phyloP scores from a whole-genome alignment of 176 grass and related monocot genomes.

The Aegilops speltoides region DNA sequence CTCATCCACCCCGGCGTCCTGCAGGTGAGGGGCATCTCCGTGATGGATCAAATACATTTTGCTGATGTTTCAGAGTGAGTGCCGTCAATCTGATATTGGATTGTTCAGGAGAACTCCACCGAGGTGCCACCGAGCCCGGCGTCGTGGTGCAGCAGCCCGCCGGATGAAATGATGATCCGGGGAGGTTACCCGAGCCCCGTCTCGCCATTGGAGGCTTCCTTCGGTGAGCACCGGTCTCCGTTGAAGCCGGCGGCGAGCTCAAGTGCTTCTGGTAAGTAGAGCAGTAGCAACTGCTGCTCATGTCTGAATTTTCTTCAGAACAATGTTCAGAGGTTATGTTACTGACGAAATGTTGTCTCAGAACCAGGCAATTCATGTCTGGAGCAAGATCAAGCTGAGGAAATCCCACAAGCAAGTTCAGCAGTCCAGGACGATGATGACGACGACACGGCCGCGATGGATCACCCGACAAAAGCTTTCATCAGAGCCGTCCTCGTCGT shows the following conservation, averaged over 20 bases:
- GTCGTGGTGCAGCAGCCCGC: conserved; percentile 80
- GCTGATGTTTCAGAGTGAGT: not conserved
- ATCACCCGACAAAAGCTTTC: conserved; percentile 57
- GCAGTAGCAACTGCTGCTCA: not conserved
- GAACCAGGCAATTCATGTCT: conserved; percentile 19
- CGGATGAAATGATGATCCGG: conserved; percentile 74
- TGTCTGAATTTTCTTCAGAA: conserved; percentile 20
- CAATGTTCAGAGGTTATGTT: not conserved
- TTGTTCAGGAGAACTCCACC: conserved; percentile 85
- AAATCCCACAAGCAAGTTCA: conserved; percentile 27
- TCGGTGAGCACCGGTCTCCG: conserved; percentile 48
- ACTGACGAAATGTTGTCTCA: not conserved
- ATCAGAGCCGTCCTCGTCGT: conserved; percentile 52
- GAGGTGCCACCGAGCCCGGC: conserved; percentile 96
- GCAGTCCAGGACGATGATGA: not conserved
- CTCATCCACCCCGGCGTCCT: conserved; percentile 65
- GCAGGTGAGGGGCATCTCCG: conserved; percentile 44
- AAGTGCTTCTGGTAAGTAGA: conserved; percentile 42
- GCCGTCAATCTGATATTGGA: not conserved
- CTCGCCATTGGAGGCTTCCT: conserved; percentile 77
- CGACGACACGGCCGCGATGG: conserved; percentile 24
- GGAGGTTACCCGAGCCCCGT: conserved; percentile 89
- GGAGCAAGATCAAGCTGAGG: conserved; percentile 35
- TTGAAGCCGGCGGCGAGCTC: conserved; percentile 28
- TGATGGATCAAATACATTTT: not conserved